These are phyloP conservation scores for Sisymbrium irio DNA, from an alignment of 345 rosid species.

Conservation along the genomic window DNA sequence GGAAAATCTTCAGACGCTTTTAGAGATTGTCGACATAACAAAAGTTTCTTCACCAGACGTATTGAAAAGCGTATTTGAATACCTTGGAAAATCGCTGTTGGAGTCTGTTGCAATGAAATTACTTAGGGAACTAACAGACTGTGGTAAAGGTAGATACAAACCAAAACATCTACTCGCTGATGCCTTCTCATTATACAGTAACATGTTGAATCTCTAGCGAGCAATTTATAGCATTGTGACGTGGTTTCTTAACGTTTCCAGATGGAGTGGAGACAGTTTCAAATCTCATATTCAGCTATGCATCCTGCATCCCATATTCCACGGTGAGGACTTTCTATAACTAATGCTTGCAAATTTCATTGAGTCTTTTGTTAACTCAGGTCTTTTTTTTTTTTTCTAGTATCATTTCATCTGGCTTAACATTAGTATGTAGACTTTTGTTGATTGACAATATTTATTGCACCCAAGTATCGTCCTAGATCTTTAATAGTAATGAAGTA, in stretches of 20 bases:
- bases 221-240: neutral
- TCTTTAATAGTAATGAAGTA: neutral
- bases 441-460: constrained; percentile 4
- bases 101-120: constrained; percentile 55
- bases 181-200: neutral
- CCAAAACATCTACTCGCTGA: neutral
- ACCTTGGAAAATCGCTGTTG: constrained; percentile 58
- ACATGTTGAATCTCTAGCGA: neutral
- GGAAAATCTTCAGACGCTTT: constrained; percentile 50
- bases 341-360: constrained; percentile 41
- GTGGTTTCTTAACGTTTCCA: constrained; percentile 39
- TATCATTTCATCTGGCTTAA: neutral
- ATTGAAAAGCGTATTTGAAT: constrained; percentile 49
- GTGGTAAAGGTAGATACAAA: constrained; percentile 43
- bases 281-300: constrained; percentile 53
- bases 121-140: constrained; percentile 44
- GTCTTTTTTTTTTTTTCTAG: neutral
- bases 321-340: constrained; percentile 70
- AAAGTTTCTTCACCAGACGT: constrained; percentile 47
- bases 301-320: constrained; percentile 55
- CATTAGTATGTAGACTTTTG: neutral
- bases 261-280: constrained; percentile 53
- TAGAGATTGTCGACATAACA: constrained; percentile 60
- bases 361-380: neutral
- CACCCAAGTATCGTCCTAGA: neutral